phyloP scores from a whole-genome alignment of 2,329 filamentous ascomycete genomes.

The Ceratocystiopsis sp. region DNA sequence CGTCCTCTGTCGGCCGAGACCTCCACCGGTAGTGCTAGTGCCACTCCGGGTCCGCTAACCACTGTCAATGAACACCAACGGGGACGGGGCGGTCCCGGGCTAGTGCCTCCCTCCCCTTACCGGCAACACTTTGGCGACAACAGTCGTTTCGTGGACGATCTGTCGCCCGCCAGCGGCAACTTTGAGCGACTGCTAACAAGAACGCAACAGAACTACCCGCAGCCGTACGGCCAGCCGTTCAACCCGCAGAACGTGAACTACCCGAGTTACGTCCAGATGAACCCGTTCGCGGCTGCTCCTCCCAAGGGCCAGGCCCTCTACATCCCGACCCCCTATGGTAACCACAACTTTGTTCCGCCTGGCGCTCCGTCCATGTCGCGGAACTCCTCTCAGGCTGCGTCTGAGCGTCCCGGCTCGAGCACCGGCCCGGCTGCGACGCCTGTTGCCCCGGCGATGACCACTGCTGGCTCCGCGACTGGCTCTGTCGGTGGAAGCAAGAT shows the following conservation, averaged over 20 bases:
- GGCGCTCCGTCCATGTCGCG: conserved; percentile 63
- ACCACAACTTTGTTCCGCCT: conserved; percentile 16
- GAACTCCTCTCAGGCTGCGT: conserved; percentile 58
- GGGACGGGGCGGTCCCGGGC: too few relatives aligned
- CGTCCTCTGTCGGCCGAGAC: background rate
- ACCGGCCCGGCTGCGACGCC: conserved; percentile 45
- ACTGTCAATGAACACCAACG: background rate
- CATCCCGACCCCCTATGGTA: conserved; percentile 26
- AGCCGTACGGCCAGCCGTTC: conserved; percentile 29
- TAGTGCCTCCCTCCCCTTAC: too few relatives aligned
- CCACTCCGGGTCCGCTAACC: too few relatives aligned
- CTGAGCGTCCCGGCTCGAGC: conserved; percentile 48
- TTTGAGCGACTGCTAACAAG: conserved; percentile 60
- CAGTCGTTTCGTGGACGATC: conserved; percentile 24
- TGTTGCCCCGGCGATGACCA: conserved; percentile 17
- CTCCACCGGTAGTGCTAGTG: background rate
- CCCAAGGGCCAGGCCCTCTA: conserved; percentile 10
- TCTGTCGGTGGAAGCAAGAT: too few relatives aligned
- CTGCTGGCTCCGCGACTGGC: too few relatives aligned
- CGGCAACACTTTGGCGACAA: background rate
- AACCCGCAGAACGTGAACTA: conserved; percentile 17
- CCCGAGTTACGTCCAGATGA: conserved; percentile 19
- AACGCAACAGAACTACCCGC: conserved; percentile 46
- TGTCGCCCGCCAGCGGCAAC: conserved; percentile 51
- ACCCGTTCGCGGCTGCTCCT: conserved; percentile 16